A percentile compares a stretch with the other conserved stretches of the same genome.
These are phyloP conservation scores for Microsporum audouinii DNA, from an alignment of 2,329 filamentous ascomycete genomes.

Conservation along the genomic window DNA sequence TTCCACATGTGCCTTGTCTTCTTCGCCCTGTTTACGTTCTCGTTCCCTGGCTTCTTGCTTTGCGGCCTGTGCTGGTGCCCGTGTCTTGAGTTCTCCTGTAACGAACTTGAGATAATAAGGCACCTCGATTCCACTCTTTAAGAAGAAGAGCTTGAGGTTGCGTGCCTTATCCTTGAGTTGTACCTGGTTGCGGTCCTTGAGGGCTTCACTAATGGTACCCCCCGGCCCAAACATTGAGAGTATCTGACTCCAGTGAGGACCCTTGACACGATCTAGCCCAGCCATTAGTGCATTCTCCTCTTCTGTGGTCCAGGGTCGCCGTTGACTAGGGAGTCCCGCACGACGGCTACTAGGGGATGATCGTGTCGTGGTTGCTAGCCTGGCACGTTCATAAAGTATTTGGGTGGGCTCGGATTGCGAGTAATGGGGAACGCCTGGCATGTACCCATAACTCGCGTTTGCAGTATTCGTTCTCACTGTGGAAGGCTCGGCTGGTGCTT, in stretches of 20 bases:
- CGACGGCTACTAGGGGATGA: slow-evolving; percentile 43
- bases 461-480: slow-evolving; percentile 24
- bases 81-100: slow-evolving; percentile 78
- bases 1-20: slow-evolving; percentile 39
- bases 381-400: slow-evolving; percentile 47
- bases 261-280: slow-evolving; percentile 76
- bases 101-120: slow-evolving; percentile 79
- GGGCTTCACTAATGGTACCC: slow-evolving; percentile 66
- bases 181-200: slow-evolving; percentile 82
- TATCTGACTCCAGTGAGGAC: slow-evolving; percentile 89
- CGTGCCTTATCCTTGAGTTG: slow-evolving; percentile 87
- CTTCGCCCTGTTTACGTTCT: slow-evolving; percentile 35
- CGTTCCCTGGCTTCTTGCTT: slow-evolving; percentile 39
- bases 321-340: slow-evolving; percentile 44
- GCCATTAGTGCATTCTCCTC: slow-evolving; percentile 86
- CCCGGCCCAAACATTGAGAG: slow-evolving; percentile 69
- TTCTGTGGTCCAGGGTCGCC: slow-evolving; percentile 76
- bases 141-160: slow-evolving; percentile 80
- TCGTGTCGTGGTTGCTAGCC: slow-evolving; percentile 45
- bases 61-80: slow-evolving; percentile 55
- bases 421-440: slow-evolving; percentile 36
- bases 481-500: slow-evolving; percentile 20
- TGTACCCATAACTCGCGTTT: slow-evolving; percentile 33
- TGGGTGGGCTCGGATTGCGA: slow-evolving; percentile 42
- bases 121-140: slow-evolving; percentile 85